Evolutionary conservation across 441 rosid species (phyloP).

Genomic region (Kokia cookei): DNA sequence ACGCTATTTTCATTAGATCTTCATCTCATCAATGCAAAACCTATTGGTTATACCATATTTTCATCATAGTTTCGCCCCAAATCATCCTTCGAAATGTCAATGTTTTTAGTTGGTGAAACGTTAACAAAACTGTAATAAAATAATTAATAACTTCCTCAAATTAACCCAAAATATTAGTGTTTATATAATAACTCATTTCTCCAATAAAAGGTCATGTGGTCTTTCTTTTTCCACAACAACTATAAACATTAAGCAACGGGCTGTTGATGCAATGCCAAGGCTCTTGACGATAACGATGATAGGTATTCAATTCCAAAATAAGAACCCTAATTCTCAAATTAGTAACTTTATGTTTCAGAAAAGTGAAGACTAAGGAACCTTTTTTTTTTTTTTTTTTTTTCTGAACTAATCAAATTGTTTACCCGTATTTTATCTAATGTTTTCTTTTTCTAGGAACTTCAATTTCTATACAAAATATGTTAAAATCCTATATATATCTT

Average conservation of each 20-base stretch:
- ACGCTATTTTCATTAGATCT: neutral
- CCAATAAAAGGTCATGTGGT: neutral
- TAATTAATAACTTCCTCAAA: neutral
- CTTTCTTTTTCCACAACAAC: conserved; percentile 32
- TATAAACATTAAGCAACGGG: neutral
- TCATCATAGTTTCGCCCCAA: neutral
- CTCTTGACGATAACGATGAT: conserved; percentile 4
- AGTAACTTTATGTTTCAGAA: conserved; percentile 43
- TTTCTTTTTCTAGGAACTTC: too few species aligned
- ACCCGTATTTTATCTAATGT: too few species aligned
- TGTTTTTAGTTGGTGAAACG: conserved; percentile 22
- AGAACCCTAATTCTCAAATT: neutral
- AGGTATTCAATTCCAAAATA: neutral
- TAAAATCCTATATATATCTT: too few species aligned
- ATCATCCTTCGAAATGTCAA: conserved; percentile 21
- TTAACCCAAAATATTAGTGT: neutral
- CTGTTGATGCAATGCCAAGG: conserved; percentile 14
- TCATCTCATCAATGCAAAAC: neutral
- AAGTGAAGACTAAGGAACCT: conserved; percentile 42
- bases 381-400: neutral
- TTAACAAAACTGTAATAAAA: neutral
- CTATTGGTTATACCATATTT: neutral
- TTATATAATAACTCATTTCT: neutral
- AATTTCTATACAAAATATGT: too few species aligned
- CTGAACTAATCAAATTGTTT: too few species aligned